Conservation (phyloP, 305 asterid genomes). For the Plantago lanceolata region DNA sequence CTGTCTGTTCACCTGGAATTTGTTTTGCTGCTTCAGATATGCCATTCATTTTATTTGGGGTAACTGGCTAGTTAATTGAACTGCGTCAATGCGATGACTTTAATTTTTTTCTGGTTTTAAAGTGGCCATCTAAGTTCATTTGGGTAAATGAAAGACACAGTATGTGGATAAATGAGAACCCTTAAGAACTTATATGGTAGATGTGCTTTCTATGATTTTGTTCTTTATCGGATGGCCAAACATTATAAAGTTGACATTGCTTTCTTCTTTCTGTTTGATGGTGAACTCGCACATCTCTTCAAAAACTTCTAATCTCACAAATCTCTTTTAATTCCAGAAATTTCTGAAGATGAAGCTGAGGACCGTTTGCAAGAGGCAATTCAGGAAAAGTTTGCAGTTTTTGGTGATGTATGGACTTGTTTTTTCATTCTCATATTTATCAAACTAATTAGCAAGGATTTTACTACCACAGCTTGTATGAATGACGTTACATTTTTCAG, state of each 20-base stretch:
- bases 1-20: constrained; percentile 8
- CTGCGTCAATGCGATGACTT: constrained; percentile 16
- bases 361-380: constrained; percentile 94
- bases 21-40: constrained; percentile 15
- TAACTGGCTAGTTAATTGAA: constrained; percentile 4
- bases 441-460: constrained; percentile 1
- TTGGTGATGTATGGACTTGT: constrained; percentile 73
- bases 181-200: not conserved
- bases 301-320: constrained; percentile 18
- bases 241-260: constrained; percentile 9
- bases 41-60: constrained; percentile 16
- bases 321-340: constrained; percentile 51
- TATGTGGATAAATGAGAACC: constrained; percentile 3
- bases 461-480: constrained; percentile 9
- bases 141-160: not conserved
- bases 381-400: constrained; percentile 90
- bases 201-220: constrained; percentile 2
- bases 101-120: constrained; percentile 10
- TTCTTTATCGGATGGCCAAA: not conserved
- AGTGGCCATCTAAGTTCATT: constrained; percentile 7
- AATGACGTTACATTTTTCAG: constrained; percentile 13
- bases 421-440: constrained; percentile 16
- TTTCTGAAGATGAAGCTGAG: constrained; percentile 98
- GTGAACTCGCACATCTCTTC: not conserved
- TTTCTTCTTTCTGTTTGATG: constrained; percentile 5